phyloP scores from a whole-genome alignment of 2,329 filamentous ascomycete species.

The Calonectria multiphialidica region DNA sequence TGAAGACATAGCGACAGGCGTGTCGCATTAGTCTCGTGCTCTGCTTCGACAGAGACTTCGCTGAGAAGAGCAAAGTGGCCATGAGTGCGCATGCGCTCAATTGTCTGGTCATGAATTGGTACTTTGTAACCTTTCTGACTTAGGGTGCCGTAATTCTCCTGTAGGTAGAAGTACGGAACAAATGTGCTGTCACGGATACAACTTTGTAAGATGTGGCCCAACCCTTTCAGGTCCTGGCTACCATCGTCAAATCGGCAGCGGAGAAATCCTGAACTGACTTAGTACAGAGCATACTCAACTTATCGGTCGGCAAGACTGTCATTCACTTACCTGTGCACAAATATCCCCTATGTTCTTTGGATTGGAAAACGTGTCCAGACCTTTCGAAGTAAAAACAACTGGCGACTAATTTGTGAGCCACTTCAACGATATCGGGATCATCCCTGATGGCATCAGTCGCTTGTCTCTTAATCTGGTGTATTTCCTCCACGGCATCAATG shows the following conservation, averaged over 20 bases:
- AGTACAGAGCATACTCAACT: too few species aligned
- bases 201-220: not conserved
- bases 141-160: not conserved
- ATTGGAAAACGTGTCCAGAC: not conserved
- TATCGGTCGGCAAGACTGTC: too few species aligned
- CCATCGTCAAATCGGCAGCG: slow-evolving; percentile 13
- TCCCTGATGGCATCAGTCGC: not conserved
- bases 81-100: not conserved
- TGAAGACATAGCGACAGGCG: slow-evolving; percentile 3
- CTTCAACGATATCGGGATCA: not conserved
- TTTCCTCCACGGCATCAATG: not conserved
- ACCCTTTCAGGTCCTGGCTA: not conserved
- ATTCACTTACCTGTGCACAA: not conserved
- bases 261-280: slow-evolving; percentile 2
- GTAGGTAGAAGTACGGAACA: not conserved
- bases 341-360: not conserved
- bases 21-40: not conserved
- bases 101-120: not conserved
- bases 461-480: not conserved
- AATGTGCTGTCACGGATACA: not conserved
- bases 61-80: not conserved
- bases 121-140: not conserved
- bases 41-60: not conserved
- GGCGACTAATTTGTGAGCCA: slow-evolving; percentile 7
- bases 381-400: slow-evolving; percentile 17